Conservation (phyloP, 768 basidiomycete genomes). For the Boletus edulis region DNA sequence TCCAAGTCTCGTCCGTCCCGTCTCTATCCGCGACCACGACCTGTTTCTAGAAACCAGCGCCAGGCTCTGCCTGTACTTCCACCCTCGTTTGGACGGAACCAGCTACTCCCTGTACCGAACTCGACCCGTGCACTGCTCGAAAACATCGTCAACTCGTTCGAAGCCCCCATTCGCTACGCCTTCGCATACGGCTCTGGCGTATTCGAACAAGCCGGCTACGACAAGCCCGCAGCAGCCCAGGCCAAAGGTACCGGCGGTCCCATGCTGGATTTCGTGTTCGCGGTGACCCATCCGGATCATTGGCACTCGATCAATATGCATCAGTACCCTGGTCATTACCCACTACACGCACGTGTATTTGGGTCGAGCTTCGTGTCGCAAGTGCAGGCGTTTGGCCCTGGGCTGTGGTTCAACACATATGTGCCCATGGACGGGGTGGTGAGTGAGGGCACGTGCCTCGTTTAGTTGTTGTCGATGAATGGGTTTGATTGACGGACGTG, state of each 20-base stretch:
- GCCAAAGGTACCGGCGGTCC: slow-evolving; percentile 45
- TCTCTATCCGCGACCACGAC: slow-evolving; percentile 44
- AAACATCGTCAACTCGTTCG: slow-evolving; percentile 73
- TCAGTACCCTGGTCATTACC: slow-evolving; percentile 89
- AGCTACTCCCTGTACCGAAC: slow-evolving; percentile 75
- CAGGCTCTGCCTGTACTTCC: slow-evolving; percentile 56
- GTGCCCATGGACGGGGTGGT: slow-evolving; percentile 83
- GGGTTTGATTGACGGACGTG: background rate
- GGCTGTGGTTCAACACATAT: slow-evolving; percentile 96
- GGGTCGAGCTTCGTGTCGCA: slow-evolving; percentile 81
- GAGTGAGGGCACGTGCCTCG: slow-evolving; percentile 33
- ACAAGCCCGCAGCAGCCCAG: slow-evolving; percentile 19
- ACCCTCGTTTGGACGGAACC: slow-evolving; percentile 74
- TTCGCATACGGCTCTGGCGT: slow-evolving; percentile 98
- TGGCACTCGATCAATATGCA: slow-evolving; percentile 97
- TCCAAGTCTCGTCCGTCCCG: slow-evolving; percentile 33
- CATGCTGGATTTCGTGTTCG: slow-evolving; percentile 97
- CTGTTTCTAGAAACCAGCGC: slow-evolving; percentile 21
- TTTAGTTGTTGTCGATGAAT: background rate
- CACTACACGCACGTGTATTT: slow-evolving; percentile 78
- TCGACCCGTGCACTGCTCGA: slow-evolving; percentile 80
- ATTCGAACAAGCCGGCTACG: slow-evolving; percentile 87
- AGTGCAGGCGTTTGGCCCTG: slow-evolving; percentile 74
- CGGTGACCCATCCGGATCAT: slow-evolving; percentile 87
- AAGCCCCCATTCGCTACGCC: slow-evolving; percentile 93